A percentile compares a stretch with the other conserved stretches of the same genome.
Conservation (phyloP, 805 yeast species). For the Yarrowia phangngaensis region DNA sequence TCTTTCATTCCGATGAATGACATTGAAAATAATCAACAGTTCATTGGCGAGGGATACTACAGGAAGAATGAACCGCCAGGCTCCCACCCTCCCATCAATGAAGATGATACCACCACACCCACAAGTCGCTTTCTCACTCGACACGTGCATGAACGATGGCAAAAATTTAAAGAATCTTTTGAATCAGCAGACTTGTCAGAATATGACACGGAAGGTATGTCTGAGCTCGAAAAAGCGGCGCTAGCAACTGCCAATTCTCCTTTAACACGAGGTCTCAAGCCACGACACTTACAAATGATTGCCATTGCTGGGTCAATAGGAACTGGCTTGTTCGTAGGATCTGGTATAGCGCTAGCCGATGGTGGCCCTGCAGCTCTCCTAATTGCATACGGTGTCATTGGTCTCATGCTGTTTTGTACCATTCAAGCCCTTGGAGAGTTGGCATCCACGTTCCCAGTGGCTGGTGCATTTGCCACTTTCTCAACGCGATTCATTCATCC, state of each 20-base stretch:
- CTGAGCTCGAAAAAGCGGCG: slow-evolving; percentile 42
- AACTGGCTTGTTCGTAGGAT: slow-evolving; percentile 67
- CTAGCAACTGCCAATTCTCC: slow-evolving; percentile 54
- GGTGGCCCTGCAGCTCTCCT: slow-evolving; percentile 66
- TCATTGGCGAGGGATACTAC: no score
- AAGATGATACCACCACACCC: not conserved
- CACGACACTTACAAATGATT: slow-evolving; percentile 51
- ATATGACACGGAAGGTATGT: slow-evolving; percentile 34
- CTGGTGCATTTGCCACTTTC: slow-evolving; percentile 54
- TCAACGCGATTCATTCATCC: slow-evolving; percentile 58
- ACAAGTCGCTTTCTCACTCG: slow-evolving; percentile 14
- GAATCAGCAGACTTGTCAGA: slow-evolving; percentile 44
- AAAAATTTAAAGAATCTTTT: slow-evolving; percentile 45
- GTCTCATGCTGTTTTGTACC: slow-evolving; percentile 57
- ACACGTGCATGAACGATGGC: slow-evolving; percentile 28
- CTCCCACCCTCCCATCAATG: slow-evolving; percentile 3
- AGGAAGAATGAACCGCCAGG: no score
- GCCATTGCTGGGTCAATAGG: slow-evolving; percentile 80
- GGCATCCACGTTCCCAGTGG: slow-evolving; percentile 56
- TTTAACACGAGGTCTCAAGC: slow-evolving; percentile 44
- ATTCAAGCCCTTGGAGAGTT: slow-evolving; percentile 64
- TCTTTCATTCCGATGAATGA: no score
- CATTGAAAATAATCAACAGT: no score
- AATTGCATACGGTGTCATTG: slow-evolving; percentile 58
- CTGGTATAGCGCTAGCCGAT: slow-evolving; percentile 50